These are phyloP conservation scores for Microdochium trichocladiopsis DNA, from an alignment of 2,329 filamentous ascomycete genomes.

Conservation along the genomic window DNA sequence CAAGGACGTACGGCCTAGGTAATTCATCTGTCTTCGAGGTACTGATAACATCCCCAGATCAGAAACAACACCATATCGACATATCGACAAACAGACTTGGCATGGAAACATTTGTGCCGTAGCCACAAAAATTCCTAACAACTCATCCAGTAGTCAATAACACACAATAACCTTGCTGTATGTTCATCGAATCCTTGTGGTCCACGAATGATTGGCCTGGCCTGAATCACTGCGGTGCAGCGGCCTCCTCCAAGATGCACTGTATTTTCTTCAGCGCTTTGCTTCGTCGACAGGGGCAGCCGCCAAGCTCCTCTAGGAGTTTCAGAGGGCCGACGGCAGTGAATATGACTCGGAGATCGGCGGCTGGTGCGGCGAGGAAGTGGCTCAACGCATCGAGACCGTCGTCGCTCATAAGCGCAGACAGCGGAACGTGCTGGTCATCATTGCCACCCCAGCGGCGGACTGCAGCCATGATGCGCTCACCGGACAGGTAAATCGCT, in stretches of 20 bases:
- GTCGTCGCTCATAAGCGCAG: not conserved
- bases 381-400: not conserved
- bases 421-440: not conserved
- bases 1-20: not conserved
- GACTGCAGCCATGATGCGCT: not conserved
- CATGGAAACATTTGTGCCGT: too few species aligned
- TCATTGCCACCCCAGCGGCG: not conserved
- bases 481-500: not conserved
- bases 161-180: not conserved
- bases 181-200: not conserved
- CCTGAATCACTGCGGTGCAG: not conserved
- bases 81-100: not conserved
- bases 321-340: not conserved
- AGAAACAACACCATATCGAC: not conserved
- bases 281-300: not conserved
- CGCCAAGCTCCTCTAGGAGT: not conserved
- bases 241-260: not conserved
- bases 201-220: not conserved
- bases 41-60: not conserved
- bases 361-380: not conserved
- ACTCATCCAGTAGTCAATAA: not conserved
- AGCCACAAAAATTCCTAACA: not conserved
- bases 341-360: not conserved
- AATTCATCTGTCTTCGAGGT: not conserved
- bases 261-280: not conserved